These are phyloP conservation scores for Backusella morwellensis DNA, from an alignment of 192 early-diverging fungal species.

Conservation along the genomic window DNA sequence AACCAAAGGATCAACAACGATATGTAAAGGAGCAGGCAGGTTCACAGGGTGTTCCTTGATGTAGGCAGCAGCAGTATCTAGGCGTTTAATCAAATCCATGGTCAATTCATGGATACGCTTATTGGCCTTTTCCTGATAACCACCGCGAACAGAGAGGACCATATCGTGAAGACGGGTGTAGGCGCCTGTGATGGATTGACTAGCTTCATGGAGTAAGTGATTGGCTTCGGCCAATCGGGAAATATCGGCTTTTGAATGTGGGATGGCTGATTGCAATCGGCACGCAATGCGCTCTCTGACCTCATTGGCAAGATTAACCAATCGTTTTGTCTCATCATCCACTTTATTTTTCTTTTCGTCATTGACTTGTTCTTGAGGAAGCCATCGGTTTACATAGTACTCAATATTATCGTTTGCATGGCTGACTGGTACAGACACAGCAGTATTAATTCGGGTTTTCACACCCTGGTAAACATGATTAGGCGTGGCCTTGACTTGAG, in stretches of 20 bases:
- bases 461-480: constrained; percentile 37
- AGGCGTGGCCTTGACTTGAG: constrained; percentile 48
- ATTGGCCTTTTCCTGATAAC: constrained; percentile 19
- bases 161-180: constrained; percentile 23
- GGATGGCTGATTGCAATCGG: constrained; percentile 19
- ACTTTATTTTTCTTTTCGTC: constrained; percentile 14
- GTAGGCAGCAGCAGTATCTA: constrained; percentile 42
- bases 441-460: constrained; percentile 52
- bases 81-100: constrained; percentile 23
- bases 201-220: constrained; percentile 24
- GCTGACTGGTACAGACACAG: constrained; percentile 51
- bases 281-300: constrained; percentile 20
- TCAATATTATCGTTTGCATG: constrained; percentile 54
- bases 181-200: constrained; percentile 12
- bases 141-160: background rate
- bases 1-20: constrained; percentile 41
- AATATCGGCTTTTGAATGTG: constrained; percentile 22
- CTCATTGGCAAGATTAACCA: constrained; percentile 20
- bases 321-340: constrained; percentile 26
- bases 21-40: constrained; percentile 44
- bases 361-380: constrained; percentile 31
- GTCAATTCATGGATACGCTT: constrained; percentile 31
- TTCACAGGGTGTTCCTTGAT: constrained; percentile 40
- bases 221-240: constrained; percentile 26
- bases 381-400: constrained; percentile 33